Conservation (phyloP, 768 basidiomycete genomes). For the Hemileccinum rubropunctum region DNA sequence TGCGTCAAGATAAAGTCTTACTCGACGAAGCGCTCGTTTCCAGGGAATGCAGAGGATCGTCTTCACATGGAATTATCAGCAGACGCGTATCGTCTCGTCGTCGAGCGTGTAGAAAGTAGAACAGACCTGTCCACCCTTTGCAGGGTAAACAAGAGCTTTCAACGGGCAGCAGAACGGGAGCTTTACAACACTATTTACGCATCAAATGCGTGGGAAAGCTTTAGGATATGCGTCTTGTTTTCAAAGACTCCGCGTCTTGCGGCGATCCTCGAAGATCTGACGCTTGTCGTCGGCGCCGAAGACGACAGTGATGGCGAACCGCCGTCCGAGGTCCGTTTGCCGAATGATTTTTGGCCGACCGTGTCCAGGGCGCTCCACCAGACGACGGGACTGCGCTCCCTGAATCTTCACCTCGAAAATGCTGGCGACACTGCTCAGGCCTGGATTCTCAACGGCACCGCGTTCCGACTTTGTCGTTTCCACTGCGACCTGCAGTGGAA, state of each 20-base stretch:
- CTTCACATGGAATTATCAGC: slow-evolving; percentile 55
- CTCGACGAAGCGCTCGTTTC: neutral
- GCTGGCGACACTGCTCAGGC: slow-evolving; percentile 28
- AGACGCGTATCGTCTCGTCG: slow-evolving; percentile 59
- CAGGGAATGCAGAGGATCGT: slow-evolving; percentile 36
- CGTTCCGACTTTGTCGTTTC: slow-evolving; percentile 57
- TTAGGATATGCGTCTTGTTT: slow-evolving; percentile 48
- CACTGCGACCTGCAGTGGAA: slow-evolving; percentile 72
- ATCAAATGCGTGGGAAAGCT: slow-evolving; percentile 37
- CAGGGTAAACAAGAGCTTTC: slow-evolving; percentile 56
- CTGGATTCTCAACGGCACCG: slow-evolving; percentile 39
- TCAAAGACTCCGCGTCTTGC: slow-evolving; percentile 47
- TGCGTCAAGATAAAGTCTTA: neutral
- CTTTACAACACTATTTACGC: slow-evolving; percentile 60
- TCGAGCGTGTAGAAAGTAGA: slow-evolving; percentile 48
- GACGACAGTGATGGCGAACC: slow-evolving; percentile 4
- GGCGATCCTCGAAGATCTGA: slow-evolving; percentile 50
- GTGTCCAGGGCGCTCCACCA: slow-evolving; percentile 49
- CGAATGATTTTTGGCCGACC: slow-evolving; percentile 47
- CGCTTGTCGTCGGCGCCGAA: slow-evolving; percentile 39
- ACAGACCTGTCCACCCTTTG: slow-evolving; percentile 56
- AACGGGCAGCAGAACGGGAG: slow-evolving; percentile 50
- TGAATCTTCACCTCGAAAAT: slow-evolving; percentile 45
- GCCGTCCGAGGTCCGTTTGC: slow-evolving; percentile 13
- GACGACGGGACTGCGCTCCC: slow-evolving; percentile 46